phyloP scores from a whole-genome alignment of 768 basidiomycete species.

The Suillus bovinus region DNA sequence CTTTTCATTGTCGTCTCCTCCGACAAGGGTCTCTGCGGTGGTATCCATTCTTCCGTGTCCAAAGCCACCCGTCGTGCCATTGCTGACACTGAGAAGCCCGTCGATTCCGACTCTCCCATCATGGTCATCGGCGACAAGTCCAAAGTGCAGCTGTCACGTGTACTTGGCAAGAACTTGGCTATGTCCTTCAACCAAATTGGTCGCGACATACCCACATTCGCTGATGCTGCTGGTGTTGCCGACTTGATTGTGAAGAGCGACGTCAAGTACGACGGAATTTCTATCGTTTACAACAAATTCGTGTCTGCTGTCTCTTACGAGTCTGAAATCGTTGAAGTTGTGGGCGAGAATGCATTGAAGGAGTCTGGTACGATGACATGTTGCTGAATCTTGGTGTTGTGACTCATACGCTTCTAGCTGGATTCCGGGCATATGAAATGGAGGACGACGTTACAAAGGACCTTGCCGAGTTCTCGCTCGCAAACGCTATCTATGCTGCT shows the following conservation, averaged over 20 bases:
- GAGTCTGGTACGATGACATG: slow-evolving; percentile 63
- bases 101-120: slow-evolving; percentile 65
- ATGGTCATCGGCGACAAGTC: slow-evolving; percentile 97
- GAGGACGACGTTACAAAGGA: slow-evolving; percentile 96
- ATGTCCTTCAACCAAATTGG: slow-evolving; percentile 98
- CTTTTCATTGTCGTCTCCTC: slow-evolving; percentile 96
- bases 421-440: slow-evolving; percentile 96
- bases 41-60: slow-evolving; percentile 96
- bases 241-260: slow-evolving; percentile 88
- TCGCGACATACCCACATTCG: slow-evolving; percentile 95
- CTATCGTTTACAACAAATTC: slow-evolving; percentile 83
- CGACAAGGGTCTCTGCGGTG: slow-evolving; percentile 99
- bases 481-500: slow-evolving; percentile 94
- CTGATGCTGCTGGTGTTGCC: slow-evolving; percentile 91
- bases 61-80: slow-evolving; percentile 83
- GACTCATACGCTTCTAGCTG: slow-evolving; percentile 46
- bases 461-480: slow-evolving; percentile 91
- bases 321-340: slow-evolving; percentile 69
- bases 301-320: slow-evolving; percentile 92
- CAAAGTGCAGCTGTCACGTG: slow-evolving; percentile 84
- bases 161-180: slow-evolving; percentile 60
- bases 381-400: slow-evolving; percentile 1
- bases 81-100: slow-evolving; percentile 45
- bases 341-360: slow-evolving; percentile 78
- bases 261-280: slow-evolving; percentile 83